Evolutionary conservation across 768 basidiomycete species (phyloP), one percentile per base, ranked within the genome.

Genomic region (Lentinula sp.): DNA sequence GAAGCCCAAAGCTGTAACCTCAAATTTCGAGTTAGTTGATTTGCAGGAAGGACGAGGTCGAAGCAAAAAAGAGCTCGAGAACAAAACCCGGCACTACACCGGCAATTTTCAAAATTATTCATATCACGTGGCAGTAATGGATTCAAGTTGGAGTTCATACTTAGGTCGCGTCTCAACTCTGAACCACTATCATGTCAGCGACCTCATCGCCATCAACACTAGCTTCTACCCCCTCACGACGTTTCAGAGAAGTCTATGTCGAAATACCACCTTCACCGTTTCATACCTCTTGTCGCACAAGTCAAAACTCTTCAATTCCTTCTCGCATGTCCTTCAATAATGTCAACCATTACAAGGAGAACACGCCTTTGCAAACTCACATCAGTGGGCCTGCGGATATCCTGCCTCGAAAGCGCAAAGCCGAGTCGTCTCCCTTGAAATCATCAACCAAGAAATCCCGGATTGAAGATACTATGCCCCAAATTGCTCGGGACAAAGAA

Each of bases 191-290:
- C 74, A 70, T 63, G 63, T 61, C 65, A 39, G 65, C 64, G 63
- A 76, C 78, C 73, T 68, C 63, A 62, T 61, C 65, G 42, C 64
- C 65, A 18, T 35, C 61, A 13, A 62, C 67, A 64, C 62, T 63
- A 59, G 54, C 65, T 63, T 64, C 73, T 16, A 59, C 68, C 11
- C 28, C 3, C 28, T 53, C 60, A 37, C 73, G 70, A 15, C 76
- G 76, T 66, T 56, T 71, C 15, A 78, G 76, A 42, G 77, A 77
- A 65, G 80, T 84, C 40, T 90, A 78, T 66, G 82, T 89, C 50
- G 80, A 88, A 60, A 75, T 89, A 16, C 84, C 86, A 1, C 70
- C 76, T 2, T 83, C 81, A 34, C 79, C 83, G 0, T 69, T 77
- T 57, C 70, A 70, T 55, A 63, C 67, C 15, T 64, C 71, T 65